phyloP scores from a whole-genome alignment of 345 rosid species.

The Cardamine occulta region DNA sequence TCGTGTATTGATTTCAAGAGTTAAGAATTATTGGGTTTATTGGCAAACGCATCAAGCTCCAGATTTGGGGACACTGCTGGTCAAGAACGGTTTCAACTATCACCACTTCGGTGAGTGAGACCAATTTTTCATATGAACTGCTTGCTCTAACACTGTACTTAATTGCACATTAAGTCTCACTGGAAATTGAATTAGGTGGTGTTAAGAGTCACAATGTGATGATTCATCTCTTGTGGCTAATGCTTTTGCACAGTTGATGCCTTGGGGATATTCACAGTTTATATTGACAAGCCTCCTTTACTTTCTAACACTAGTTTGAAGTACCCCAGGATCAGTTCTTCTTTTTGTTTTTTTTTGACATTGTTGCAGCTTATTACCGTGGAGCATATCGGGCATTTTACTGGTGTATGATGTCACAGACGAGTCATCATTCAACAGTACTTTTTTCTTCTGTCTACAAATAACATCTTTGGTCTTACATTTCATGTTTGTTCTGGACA shows the following conservation, averaged over 20 bases:
- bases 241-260: background rate
- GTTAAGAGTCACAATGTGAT: slow-evolving; percentile 2
- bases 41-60: slow-evolving; percentile 74
- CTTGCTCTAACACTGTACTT: too few relatives aligned
- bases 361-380: slow-evolving; percentile 75
- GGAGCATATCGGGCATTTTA: slow-evolving; percentile 96
- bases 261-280: background rate
- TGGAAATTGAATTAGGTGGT: background rate
- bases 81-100: slow-evolving; percentile 86
- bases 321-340: background rate
- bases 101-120: slow-evolving; percentile 71
- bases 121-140: background rate
- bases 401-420: slow-evolving; percentile 91
- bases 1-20: slow-evolving; percentile 75
- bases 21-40: slow-evolving; percentile 80
- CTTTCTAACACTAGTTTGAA: background rate
- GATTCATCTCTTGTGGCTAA: slow-evolving; percentile 3
- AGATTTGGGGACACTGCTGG: slow-evolving; percentile 89
- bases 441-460: slow-evolving; percentile 36
- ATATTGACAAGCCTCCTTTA: slow-evolving; percentile 2
- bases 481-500: slow-evolving; percentile 27
- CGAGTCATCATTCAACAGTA: slow-evolving; percentile 91
- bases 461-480: slow-evolving; percentile 1
- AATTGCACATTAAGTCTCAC: background rate
- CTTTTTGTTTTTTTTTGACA: slow-evolving; percentile 8